Evolutionary conservation across 2,329 filamentous ascomycete species (phyloP), one percentile per base, ranked within the genome.

Genomic region (Cladosporium sp.): DNA sequence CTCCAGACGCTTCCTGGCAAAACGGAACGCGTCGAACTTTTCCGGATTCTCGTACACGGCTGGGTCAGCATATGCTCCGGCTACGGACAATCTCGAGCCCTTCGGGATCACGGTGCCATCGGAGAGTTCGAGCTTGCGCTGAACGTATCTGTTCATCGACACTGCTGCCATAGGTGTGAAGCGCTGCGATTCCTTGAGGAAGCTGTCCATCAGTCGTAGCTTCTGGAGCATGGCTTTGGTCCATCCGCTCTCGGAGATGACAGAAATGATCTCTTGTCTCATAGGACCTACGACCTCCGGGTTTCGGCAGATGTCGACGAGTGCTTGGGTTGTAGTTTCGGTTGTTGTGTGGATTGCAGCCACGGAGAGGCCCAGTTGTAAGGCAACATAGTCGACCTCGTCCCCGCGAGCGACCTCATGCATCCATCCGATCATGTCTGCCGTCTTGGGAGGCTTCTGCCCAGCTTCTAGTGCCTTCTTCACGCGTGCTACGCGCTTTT

Each of bases 181-280:
- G 44, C 76, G 65, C 65, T 76, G 74, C 1, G 68, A 69, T 64
- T 78, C 76, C 67, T 76, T 76, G 63, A 78, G 67, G 58, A 75
- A 69, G 66, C 73, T 76, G 65, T 78, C 76, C 57, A 78, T 68
- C 21, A 76, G 66, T 26, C 72, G 70, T 16, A 77, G 66, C 63
- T 76, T 71, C 16, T 71, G 72, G 23, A 77, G 64, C 3, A 71
- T 66, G 12, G 68, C 65, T 68, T 76, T 77, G 33, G 67, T 71
- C 73, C 71, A 75, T 21, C 74, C 72, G 23, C 72, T 66, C 61
- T 70, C 67, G 14, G 60, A 58, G 5, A 77, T 65, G 49, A 73
- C 75, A 3, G 57, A 33, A 18, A 72, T 56, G 23, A 72, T 69
- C 64, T 76, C 74, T 11, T 72, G 61, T 5, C 75, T 67, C 28